Base-by-base conservation (phyloP, 2,329 filamentous ascomycete genomes). In the Harringtonia lauricola region DNA sequence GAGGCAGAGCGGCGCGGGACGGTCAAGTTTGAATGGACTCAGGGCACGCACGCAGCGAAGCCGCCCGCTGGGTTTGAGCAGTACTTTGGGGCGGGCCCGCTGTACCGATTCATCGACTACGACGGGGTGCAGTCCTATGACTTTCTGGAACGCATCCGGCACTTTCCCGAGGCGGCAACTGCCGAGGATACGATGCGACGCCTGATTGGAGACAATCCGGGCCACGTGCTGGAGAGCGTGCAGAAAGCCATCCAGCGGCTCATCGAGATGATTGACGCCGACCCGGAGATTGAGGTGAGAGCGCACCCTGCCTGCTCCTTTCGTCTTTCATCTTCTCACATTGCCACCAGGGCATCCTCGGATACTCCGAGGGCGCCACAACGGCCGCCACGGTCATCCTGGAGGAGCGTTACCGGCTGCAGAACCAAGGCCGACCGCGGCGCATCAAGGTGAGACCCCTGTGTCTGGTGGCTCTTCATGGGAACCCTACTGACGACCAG, bases 351-450 rank as follows among this genome's bases (percentile, higher is more conserved):
- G 75, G 71, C 3, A 69, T 80, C 37, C 64, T 80, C 17, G 76
- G 76, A 1, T 80, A 79, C 51, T 78, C 74, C 0, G 75, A 80
- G 53, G 76, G 76, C 3, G 74, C 76, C 2, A 71, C 70, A 0
- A 65, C 74, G 14, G 76, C 74, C 0, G 68, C 68, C 0, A 74
- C 68, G 1, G 53, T 74, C 9, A 59, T 77, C 9, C 57, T 77
- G 4, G 67, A 74, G 41, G 72, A 76, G 51, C 59, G 65, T 43
- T 58, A 63, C 4, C 59, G 65, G 33, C 54, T 55, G 19, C 49
- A 60, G 39, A 55, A 58, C 39, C 56, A 59, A 28, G 66, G 51
- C n/a, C n/a, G n/a, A n/a, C n/a, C n/a, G n/a, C n/a, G n/a, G n/a
- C n/a, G n/a, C n/a, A n/a, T n/a, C n/a, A n/a, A n/a, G n/a, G n/a